Evolutionary conservation across 768 basidiomycete genomes (phyloP), one percentile per base, ranked within the genome.

Genomic region (Boletus subcaerulescens): DNA sequence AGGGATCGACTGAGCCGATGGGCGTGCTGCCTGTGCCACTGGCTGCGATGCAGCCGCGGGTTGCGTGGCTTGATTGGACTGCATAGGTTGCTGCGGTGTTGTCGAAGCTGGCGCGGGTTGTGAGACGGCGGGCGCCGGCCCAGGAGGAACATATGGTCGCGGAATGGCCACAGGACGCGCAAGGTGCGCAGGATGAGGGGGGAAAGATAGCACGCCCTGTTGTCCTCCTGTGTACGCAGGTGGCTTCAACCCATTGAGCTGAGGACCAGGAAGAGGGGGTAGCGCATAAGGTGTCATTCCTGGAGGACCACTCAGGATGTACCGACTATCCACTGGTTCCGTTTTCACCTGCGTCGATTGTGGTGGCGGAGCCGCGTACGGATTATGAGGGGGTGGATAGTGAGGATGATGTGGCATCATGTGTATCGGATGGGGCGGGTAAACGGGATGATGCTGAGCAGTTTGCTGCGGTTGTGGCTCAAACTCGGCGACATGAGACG

Each of bases 401-500:
- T 84, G 83, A n/a, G 80, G 76, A 64, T 82, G 77, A 48, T 74
- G 75, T 48, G 65, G 70, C 71, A 80, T 76, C 80, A 82, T 80
- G 56, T 82, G 84, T 69, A 86, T 81, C 18, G 82, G 77, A 69
- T 85, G 87, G 12, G 81, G 78, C 8, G 80, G 81, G 60, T 82
- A 84, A 45, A 77, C 73, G 54, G 80, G 78, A 42, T 81, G 80
- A 42, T 76, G 80, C 55, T 64, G 74, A 31, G 73, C 71, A 1
- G 76, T 73, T 29, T 79, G 80, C 42, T 76, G 79, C 4, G 78
- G 71, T 33, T 72, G 74, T 17, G 82, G 74, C 68, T 91, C 90
- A 69, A 97, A 98, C 62, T 98, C 93, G 48, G 97, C 97, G 20
- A 97, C 96, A 64, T 89, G 86, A 3, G 93, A 95, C n/a, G 87